phyloP scores from a whole-genome alignment of 495 filamentous ascomycete species.

The Lophiotrema nucula region DNA sequence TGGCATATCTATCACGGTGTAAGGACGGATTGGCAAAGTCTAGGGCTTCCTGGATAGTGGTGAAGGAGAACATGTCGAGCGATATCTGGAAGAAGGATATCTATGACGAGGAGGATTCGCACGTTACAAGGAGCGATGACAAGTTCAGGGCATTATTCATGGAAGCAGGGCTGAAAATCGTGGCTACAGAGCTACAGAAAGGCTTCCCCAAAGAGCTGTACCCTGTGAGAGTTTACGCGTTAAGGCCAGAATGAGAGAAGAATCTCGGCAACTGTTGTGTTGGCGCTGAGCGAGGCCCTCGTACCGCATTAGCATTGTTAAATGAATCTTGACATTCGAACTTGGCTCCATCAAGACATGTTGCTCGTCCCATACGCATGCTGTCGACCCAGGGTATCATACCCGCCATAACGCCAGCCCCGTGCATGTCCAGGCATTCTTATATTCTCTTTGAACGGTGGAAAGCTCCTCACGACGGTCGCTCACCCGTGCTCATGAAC shows the following conservation, averaged over 20 bases:
- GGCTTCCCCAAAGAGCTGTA: conserved; percentile 47
- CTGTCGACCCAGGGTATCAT: not conserved
- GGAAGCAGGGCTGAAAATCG: conserved; percentile 63
- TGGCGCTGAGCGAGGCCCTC: not conserved
- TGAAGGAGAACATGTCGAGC: conserved; percentile 86
- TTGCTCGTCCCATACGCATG: not conserved
- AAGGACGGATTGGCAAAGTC: conserved; percentile 49
- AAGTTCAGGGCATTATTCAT: conserved; percentile 70
- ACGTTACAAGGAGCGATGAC: conserved; percentile 70
- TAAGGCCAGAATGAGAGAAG: conserved; percentile 22
- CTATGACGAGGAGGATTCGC: conserved; percentile 76
- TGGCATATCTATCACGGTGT: conserved; percentile 64
- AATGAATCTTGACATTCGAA: not conserved
- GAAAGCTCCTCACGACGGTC: not conserved
- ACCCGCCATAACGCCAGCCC: not conserved
- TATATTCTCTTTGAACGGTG: no score
- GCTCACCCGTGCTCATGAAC: conserved; percentile 18
- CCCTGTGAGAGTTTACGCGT: conserved; percentile 42
- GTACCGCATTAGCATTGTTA: not conserved
- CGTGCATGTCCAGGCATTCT: no score
- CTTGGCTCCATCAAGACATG: not conserved
- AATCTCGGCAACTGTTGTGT: not conserved
- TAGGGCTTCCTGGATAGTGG: conserved; percentile 53
- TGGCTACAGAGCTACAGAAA: conserved; percentile 72
- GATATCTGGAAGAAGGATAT: conserved; percentile 56